These are phyloP conservation scores for Pseudisothecium myosuroides DNA, from an alignment of 225 moss, liverwort and hornwort genomes.

Conservation along the genomic window DNA sequence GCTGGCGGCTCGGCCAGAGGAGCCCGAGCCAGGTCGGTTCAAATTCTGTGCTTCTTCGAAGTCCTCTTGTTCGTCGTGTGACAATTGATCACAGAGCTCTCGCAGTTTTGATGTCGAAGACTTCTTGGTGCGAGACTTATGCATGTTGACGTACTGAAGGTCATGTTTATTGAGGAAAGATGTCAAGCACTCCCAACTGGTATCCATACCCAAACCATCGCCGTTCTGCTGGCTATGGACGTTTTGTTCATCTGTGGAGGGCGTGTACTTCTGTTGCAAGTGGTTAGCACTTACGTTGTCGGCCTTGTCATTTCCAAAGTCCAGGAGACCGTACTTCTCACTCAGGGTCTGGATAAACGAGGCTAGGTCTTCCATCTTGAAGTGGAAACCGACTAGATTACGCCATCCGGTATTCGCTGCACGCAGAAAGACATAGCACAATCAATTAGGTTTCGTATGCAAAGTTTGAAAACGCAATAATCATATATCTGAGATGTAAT, in stretches of 20 bases:
- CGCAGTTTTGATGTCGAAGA: constrained; percentile 2
- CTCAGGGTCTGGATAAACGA: constrained; percentile 78
- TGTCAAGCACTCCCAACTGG: constrained; percentile 48
- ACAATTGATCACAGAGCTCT: not conserved
- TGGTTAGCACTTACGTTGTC: not conserved
- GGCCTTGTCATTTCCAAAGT: constrained; percentile 29
- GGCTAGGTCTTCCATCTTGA: constrained; percentile 70
- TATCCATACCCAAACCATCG: constrained; percentile 14
- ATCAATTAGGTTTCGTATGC: not conserved
- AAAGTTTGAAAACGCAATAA: not conserved
- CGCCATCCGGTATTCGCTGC: not conserved
- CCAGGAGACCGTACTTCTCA: constrained; percentile 68
- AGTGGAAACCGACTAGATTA: not conserved
- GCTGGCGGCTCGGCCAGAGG: constrained; percentile 21
- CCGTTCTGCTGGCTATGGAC: not conserved
- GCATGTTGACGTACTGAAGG: constrained; percentile 1
- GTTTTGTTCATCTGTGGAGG: not conserved
- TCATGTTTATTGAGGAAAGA: constrained; percentile 31
- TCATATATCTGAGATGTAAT: not conserved
- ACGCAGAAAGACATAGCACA: not conserved
- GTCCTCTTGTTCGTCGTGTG: not conserved
- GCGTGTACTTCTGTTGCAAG: constrained; percentile 5
- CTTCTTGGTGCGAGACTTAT: constrained; percentile 7
- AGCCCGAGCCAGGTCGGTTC: constrained; percentile 10
- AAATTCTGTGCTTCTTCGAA: constrained; percentile 4